Percentiles rank a stretch among this genome's conserved stretches.
phyloP scores from a whole-genome alignment of 352 stramenopile species.

The Phytophthora podocarpi region DNA sequence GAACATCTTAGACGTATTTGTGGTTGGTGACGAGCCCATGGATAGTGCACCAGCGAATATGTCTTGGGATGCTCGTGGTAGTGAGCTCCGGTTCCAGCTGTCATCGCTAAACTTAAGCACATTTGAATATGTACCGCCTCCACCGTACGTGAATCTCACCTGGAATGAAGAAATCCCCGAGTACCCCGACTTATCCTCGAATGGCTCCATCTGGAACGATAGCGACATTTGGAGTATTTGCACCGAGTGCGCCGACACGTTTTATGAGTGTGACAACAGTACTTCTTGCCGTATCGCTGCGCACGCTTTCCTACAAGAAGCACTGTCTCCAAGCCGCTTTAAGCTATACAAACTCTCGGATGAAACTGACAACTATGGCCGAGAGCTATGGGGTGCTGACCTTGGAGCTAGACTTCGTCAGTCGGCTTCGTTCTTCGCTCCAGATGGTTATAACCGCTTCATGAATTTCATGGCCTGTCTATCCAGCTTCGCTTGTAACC shows the following conservation, averaged over 20 bases:
- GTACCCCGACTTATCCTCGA: slow-evolving; percentile 16
- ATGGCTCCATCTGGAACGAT: slow-evolving; percentile 4
- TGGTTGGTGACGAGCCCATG: not conserved
- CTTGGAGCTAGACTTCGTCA: slow-evolving; percentile 20
- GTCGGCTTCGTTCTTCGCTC: slow-evolving; percentile 36
- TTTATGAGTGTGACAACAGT: slow-evolving; percentile 31
- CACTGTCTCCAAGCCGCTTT: slow-evolving; percentile 18
- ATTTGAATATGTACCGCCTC: slow-evolving; percentile 50
- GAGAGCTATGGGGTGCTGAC: slow-evolving; percentile 4
- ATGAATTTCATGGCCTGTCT: slow-evolving; percentile 40
- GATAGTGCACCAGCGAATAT: not conserved
- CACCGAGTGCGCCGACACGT: slow-evolving; percentile 15
- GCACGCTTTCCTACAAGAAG: slow-evolving; percentile 30
- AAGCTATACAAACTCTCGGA: slow-evolving; percentile 1
- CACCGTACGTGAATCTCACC: slow-evolving; percentile 32
- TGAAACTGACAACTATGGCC: not conserved
- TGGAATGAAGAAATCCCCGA: slow-evolving; percentile 34
- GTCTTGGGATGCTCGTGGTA: slow-evolving; percentile 3
- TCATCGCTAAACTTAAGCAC: slow-evolving; percentile 38
- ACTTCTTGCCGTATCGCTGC: slow-evolving; percentile 48
- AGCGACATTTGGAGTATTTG: slow-evolving; percentile 21
- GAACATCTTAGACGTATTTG: slow-evolving; percentile 12
- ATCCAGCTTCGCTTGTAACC: slow-evolving; percentile 16
- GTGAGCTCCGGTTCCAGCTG: slow-evolving; percentile 20
- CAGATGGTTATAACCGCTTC: slow-evolving; percentile 31